Conservation (phyloP, 31 red algal species). For the Bonnemaisonia californica region DNA sequence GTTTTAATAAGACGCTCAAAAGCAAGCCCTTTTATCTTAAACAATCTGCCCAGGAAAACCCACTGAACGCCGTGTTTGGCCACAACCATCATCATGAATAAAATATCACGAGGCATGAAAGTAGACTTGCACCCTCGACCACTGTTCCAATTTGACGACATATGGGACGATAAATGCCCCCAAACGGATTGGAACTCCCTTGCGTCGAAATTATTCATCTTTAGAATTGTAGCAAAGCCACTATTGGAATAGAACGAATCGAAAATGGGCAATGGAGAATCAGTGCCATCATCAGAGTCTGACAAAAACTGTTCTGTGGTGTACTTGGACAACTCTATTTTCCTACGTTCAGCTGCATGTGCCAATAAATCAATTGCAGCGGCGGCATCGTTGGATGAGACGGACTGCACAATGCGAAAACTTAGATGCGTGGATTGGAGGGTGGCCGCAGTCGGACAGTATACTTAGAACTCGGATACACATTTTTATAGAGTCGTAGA, state of each 20-base stretch:
- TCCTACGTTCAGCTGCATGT: too few species aligned
- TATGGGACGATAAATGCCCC: background rate
- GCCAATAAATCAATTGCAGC: too few species aligned
- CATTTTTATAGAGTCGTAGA: too few species aligned
- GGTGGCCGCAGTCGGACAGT: too few species aligned
- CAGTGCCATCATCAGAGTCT: slow-evolving; percentile 4
- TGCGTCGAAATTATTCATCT: slow-evolving; percentile 5
- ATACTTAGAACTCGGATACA: too few species aligned
- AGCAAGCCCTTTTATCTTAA: slow-evolving; percentile 3
- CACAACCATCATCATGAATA: slow-evolving; percentile 2
- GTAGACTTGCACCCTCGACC: background rate
- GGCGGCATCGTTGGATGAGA: too few species aligned
- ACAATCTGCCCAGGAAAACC: background rate
- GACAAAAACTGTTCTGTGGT: too few species aligned
- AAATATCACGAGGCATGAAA: background rate
- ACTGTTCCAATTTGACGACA: background rate
- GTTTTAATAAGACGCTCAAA: background rate
- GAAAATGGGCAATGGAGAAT: background rate
- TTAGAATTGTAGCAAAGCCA: background rate
- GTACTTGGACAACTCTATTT: too few species aligned
- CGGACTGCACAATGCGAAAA: too few species aligned
- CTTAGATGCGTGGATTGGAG: too few species aligned
- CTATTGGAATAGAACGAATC: slow-evolving; percentile 6
- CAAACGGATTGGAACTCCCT: background rate
- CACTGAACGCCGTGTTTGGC: slow-evolving; percentile 8